These are phyloP conservation scores for Fusarium keratoplasticum DNA, from an alignment of 2,329 filamentous ascomycete genomes.

Conservation along the genomic window DNA sequence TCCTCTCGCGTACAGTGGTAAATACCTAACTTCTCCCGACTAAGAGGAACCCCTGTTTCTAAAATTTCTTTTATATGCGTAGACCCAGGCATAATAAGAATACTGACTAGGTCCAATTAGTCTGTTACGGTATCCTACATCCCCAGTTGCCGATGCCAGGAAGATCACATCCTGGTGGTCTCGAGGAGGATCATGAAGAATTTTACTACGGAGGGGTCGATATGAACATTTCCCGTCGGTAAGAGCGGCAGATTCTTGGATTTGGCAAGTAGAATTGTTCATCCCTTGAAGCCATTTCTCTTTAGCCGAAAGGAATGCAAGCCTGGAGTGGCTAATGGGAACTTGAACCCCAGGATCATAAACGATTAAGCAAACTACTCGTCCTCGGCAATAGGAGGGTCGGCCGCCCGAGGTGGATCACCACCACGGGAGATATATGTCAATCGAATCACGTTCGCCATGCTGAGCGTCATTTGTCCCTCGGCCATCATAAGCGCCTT, in stretches of 20 bases:
- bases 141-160: slow-evolving; percentile 46
- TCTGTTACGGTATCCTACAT: neutral
- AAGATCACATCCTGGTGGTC: slow-evolving; percentile 47
- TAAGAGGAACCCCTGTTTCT: slow-evolving; percentile 48
- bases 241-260: slow-evolving; percentile 38
- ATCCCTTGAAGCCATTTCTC: slow-evolving; percentile 49
- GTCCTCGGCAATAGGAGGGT: slow-evolving; percentile 43
- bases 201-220: too few species aligned
- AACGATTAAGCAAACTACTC: slow-evolving; percentile 45
- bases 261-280: slow-evolving; percentile 48
- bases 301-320: slow-evolving; percentile 45
- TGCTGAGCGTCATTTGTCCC: slow-evolving; percentile 55
- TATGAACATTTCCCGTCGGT: slow-evolving; percentile 52
- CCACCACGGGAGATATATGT: slow-evolving; percentile 40
- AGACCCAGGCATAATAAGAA: neutral
- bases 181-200: slow-evolving; percentile 10
- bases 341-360: slow-evolving; percentile 3
- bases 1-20: slow-evolving; percentile 50
- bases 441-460: slow-evolving; percentile 52
- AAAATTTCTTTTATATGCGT: neutral
- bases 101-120: slow-evolving; percentile 35
- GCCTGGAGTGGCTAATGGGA: slow-evolving; percentile 32
- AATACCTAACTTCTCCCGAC: slow-evolving; percentile 53
- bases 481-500: slow-evolving; percentile 43
- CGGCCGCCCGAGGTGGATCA: slow-evolving; percentile 39